These are phyloP conservation scores for Cyanodermella asteris DNA, from an alignment of 2,329 filamentous ascomycete genomes.

Conservation along the genomic window DNA sequence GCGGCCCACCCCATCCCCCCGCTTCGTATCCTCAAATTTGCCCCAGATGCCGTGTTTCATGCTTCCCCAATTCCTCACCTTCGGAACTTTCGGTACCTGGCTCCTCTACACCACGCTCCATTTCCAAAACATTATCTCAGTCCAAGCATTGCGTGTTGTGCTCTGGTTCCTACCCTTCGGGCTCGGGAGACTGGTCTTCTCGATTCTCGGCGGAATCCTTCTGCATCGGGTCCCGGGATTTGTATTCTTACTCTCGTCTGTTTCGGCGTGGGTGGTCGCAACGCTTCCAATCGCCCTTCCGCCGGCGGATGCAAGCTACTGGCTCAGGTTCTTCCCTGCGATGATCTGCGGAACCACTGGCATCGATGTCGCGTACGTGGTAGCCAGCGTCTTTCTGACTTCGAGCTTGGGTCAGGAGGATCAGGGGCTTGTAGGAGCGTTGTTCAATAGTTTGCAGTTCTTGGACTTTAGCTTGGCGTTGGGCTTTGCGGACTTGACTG, in stretches of 20 bases:
- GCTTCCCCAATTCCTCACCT: conserved; percentile 40
- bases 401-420: conserved; percentile 42
- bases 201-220: conserved; percentile 40
- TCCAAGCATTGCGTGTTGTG: conserved; percentile 39
- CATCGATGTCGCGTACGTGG: conserved; percentile 54
- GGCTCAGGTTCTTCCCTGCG: conserved; percentile 49
- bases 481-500: conserved; percentile 44
- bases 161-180: conserved; percentile 49
- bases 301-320: conserved; percentile 37
- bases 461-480: conserved; percentile 51
- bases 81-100: conserved; percentile 46
- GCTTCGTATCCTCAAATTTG: conserved; percentile 43
- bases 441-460: conserved; percentile 50
- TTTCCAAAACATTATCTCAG: conserved; percentile 37
- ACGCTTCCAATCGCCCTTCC: conserved; percentile 43
- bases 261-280: conserved; percentile 34
- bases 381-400: conserved; percentile 58
- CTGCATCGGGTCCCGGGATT: conserved; percentile 44
- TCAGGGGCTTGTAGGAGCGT: conserved; percentile 49
- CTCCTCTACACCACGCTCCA: conserved; percentile 50
- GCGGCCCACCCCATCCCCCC: conserved; percentile 48
- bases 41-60: conserved; percentile 46
- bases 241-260: conserved; percentile 39
- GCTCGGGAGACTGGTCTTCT: conserved; percentile 44
- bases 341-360: conserved; percentile 44